A percentile compares a stretch with the other conserved stretches of the same genome.
Conservation (phyloP, 495 filamentous ascomycete genomes). For the Podospora australis region DNA sequence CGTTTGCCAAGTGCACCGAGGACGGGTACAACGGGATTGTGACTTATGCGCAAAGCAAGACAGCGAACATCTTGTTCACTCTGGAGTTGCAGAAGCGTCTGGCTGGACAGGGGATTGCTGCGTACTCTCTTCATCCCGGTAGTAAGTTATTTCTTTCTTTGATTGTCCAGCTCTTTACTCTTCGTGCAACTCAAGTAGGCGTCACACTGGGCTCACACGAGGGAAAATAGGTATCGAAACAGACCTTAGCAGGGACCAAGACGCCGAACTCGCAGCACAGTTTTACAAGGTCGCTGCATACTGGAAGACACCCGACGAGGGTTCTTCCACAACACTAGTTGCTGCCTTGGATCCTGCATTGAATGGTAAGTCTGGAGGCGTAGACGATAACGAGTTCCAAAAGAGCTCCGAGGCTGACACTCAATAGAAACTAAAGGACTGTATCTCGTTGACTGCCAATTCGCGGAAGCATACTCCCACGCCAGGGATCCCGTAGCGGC, state of each 20-base stretch:
- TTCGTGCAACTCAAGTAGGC: neutral
- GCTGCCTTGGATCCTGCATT: slow-evolving; percentile 51
- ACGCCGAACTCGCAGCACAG: slow-evolving; percentile 29
- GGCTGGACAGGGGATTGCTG: slow-evolving; percentile 24
- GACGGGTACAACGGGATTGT: slow-evolving; percentile 49
- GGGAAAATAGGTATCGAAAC: slow-evolving; percentile 24
- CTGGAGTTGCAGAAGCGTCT: slow-evolving; percentile 39
- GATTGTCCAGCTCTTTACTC: neutral
- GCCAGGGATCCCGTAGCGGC: slow-evolving; percentile 34
- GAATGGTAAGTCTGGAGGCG: slow-evolving; percentile 34
- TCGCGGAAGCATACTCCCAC: slow-evolving; percentile 15
- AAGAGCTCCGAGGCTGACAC: too few relatives aligned
- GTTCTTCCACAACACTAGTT: slow-evolving; percentile 51
- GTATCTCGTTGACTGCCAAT: slow-evolving; percentile 38
- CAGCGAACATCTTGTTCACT: slow-evolving; percentile 56
- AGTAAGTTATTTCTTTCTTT: slow-evolving; percentile 21
- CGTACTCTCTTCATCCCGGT: slow-evolving; percentile 46
- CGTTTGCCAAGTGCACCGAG: slow-evolving; percentile 29
- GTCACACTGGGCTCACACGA: slow-evolving; percentile 1
- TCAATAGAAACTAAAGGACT: slow-evolving; percentile 30
- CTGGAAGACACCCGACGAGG: slow-evolving; percentile 49
- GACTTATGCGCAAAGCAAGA: slow-evolving; percentile 54
- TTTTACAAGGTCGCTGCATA: slow-evolving; percentile 32
- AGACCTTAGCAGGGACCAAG: slow-evolving; percentile 37
- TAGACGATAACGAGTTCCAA: too few relatives aligned